Base-by-base conservation (phyloP, 2,329 filamentous ascomycete genomes). In the Lasiodiplodia sp. region DNA sequence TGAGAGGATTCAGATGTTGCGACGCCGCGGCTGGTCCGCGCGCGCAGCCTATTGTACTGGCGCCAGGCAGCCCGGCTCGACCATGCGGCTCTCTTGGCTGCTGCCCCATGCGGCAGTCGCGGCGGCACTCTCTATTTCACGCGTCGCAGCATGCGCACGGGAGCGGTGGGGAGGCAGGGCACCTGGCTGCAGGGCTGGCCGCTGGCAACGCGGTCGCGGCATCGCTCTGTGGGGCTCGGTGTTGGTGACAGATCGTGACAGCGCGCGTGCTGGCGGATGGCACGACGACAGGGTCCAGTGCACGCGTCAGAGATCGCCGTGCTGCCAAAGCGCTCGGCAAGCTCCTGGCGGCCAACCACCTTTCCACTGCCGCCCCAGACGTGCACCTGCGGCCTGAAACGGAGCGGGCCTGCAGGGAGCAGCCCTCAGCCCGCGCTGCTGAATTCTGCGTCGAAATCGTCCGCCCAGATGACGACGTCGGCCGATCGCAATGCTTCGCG, bases 401-500 rank as follows among this genome's bases (percentile, higher is more conserved):
- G 31, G 25, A 38, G 47, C 25, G 47, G 60, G 60, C 28, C 47
- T 64, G 60, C 60, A 64, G n/a, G 60, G 60, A n/a, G 31, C 60
- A 52, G 44, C n/a, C 5, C 18, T 16, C 16, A 49, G 60, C 60
- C 60, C 60, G 60, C 60, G 60, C 60, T 25, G 60, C 25, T 5
- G 23, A n/a, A 16, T 52, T 52, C 51, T 34, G 40, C 44, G 44
- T 52, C 31, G 31, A 52, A 52, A 64, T 64, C 60, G 18, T 52
- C 60, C 31, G 44, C 47, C 18, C 60, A 38, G 44, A 64, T 64
- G 60, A 64, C 60, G 60, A 64, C 60, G 44, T 53, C 60, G 60
- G 60, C 58, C 60, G 60, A 64, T 64, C 60, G 60, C 60, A 64
- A 64, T 64, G 60, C 60, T 21, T 64, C 60, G 60, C 44, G 47